Conservation (phyloP, 371 early-diverging fungal species). For the Zychaea mexicana region DNA sequence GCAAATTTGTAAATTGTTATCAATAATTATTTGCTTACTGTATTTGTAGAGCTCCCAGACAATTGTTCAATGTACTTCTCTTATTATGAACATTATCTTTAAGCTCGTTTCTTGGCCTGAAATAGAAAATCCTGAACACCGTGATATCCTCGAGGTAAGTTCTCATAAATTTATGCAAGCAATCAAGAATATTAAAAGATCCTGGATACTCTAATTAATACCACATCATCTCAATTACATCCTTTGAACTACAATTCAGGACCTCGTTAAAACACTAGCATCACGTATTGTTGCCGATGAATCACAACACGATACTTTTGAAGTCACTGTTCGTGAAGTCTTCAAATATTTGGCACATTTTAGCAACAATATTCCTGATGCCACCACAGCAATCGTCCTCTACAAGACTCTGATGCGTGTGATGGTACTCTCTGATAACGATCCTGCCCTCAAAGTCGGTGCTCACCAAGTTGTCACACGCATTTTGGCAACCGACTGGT, state of each 20-base stretch:
- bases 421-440: conserved; percentile 20
- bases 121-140: conserved; percentile 49
- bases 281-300: conserved; percentile 15
- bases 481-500: conserved; percentile 36
- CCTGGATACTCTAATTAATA: not conserved
- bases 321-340: conserved; percentile 24
- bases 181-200: too few relatives aligned
- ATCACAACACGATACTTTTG: conserved; percentile 13
- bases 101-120: conserved; percentile 62
- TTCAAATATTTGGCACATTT: conserved; percentile 39
- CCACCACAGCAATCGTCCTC: conserved; percentile 28
- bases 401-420: conserved; percentile 33
- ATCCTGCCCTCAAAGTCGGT: conserved; percentile 11
- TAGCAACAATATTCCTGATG: conserved; percentile 33
- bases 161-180: too few relatives aligned
- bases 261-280: conserved; percentile 19
- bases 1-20: not conserved
- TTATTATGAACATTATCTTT: conserved; percentile 46
- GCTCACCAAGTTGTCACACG: conserved; percentile 23
- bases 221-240: too few relatives aligned
- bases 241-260: not conserved
- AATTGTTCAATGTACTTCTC: conserved; percentile 34
- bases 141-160: conserved; percentile 31
- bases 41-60: conserved; percentile 25
- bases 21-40: not conserved